Evolutionary conservation across 1,139 yeast genomes (phyloP), one percentile per base, ranked within the genome.

Genomic region (Spathaspora jeffriesii): DNA sequence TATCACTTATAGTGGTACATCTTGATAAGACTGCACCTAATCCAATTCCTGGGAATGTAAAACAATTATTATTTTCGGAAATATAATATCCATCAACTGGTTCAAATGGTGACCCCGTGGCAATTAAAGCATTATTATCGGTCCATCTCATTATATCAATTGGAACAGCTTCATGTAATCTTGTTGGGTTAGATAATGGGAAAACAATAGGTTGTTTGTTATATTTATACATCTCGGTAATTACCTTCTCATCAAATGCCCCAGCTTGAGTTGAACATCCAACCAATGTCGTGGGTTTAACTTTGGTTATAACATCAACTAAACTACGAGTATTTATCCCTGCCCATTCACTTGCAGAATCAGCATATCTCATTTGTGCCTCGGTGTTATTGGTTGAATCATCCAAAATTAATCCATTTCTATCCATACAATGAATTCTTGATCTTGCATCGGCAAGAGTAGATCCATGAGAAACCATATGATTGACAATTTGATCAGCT

Each of bases 191-290:
- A 15, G 97, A 89, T 57, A 93, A 81, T 60, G 98, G 99, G 84
- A 93, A 88, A 50, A 93, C 88, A 62, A 92, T 86, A 53, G 98
- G 99, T 64, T 90, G 84, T 48, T 82, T 77, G 65, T 88, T 90
- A 68, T 89, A 82, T 63, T 85, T 82, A 71, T 89, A 87, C 98
- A 93, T 92, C 63, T 86, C 95, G 64, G 81, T 85, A 52, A 93
- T 83, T 47, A 89, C 85, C 36, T 83, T 84, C 66, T 91, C 92
- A 50, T 91, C 90, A 70, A 93, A 93, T 1, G 98, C 96, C 53
- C 96, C 96, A 2, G 97, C 89, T 67, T 87, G 91, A 13, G 98
- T 93, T n/a, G 97, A 91, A 67, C 97, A 89, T 42, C 99, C 98
- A 53, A 93, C 90, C 61, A 93, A 76, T 55, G 90, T 88, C 20